Conservation (phyloP, 2,329 filamentous ascomycete genomes). For the Penicillium verrucosum region DNA sequence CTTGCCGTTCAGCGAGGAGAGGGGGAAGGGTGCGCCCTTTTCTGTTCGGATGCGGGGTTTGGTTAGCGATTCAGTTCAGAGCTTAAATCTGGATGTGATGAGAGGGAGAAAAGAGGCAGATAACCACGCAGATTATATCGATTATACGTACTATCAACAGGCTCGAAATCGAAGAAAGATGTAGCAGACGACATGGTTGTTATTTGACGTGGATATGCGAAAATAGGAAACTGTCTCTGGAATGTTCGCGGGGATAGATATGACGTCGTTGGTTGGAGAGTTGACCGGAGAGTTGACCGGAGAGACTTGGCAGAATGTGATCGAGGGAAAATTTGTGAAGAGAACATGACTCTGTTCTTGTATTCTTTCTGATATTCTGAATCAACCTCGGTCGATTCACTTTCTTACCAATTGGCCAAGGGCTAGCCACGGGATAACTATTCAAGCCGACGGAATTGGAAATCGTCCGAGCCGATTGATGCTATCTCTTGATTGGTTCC, state of each 20-base stretch:
- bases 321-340: neutral
- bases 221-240: neutral
- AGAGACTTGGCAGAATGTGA: neutral
- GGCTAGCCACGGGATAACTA: conserved; percentile 15
- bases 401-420: conserved; percentile 19
- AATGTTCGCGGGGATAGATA: conserved; percentile 2
- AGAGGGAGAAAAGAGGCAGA: neutral
- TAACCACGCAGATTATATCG: conserved; percentile 11
- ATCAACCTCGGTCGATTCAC: conserved; percentile 9
- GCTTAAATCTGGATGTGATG: neutral
- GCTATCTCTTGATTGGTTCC: conserved; percentile 14
- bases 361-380: conserved; percentile 7
- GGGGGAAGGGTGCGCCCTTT: conserved; percentile 67
- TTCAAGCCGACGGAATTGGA: conserved; percentile 7
- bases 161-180: conserved; percentile 59
- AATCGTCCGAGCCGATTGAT: conserved; percentile 11
- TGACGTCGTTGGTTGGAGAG: conserved; percentile 16
- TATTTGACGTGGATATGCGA: conserved; percentile 3
- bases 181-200: conserved; percentile 56
- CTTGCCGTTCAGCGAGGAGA: conserved; percentile 77
- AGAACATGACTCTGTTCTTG: conserved; percentile 7
- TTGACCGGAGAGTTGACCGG: conserved; percentile 1
- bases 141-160: conserved; percentile 51
- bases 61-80: conserved; percentile 7
- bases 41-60: conserved; percentile 47